Conservation (phyloP, 2,329 filamentous ascomycete species). For the Diaporthe vaccinii region DNA sequence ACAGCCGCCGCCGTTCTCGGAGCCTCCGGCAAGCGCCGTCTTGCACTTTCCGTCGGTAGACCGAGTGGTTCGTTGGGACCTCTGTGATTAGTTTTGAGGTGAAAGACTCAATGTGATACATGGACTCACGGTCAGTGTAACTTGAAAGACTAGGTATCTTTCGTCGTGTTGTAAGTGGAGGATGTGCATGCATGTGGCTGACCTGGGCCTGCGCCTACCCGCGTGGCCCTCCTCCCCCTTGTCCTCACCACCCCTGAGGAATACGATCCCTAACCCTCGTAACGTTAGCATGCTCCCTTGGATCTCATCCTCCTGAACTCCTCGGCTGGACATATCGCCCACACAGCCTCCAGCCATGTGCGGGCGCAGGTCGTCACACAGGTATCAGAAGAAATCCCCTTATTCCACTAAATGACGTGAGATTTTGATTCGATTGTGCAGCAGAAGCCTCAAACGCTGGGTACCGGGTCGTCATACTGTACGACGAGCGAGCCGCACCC, state of each 20-base stretch:
- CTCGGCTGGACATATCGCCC: neutral
- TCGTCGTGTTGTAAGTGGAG: neutral
- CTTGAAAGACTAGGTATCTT: neutral
- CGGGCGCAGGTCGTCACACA: neutral
- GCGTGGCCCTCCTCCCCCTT: neutral
- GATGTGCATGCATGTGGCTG: conserved; percentile 18
- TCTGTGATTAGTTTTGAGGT: neutral
- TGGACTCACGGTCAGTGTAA: neutral
- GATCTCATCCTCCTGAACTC: neutral
- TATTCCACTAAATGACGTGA: neutral
- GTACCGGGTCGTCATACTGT: neutral
- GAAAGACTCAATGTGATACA: neutral
- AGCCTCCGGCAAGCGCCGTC: conserved; percentile 26
- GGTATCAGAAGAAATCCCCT: neutral
- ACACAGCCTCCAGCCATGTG: neutral
- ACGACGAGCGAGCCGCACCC: neutral
- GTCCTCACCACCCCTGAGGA: neutral
- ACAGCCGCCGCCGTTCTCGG: conserved; percentile 37
- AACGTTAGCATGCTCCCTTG: neutral
- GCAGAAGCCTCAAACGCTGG: neutral
- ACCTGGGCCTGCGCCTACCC: conserved; percentile 17
- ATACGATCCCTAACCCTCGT: conserved; percentile 4
- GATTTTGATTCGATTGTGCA: neutral
- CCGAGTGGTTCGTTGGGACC: neutral
- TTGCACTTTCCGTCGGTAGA: conserved; percentile 5